Evolutionary conservation across 352 stramenopile genomes (phyloP).

Genomic region (Pythium pyrilobum): DNA sequence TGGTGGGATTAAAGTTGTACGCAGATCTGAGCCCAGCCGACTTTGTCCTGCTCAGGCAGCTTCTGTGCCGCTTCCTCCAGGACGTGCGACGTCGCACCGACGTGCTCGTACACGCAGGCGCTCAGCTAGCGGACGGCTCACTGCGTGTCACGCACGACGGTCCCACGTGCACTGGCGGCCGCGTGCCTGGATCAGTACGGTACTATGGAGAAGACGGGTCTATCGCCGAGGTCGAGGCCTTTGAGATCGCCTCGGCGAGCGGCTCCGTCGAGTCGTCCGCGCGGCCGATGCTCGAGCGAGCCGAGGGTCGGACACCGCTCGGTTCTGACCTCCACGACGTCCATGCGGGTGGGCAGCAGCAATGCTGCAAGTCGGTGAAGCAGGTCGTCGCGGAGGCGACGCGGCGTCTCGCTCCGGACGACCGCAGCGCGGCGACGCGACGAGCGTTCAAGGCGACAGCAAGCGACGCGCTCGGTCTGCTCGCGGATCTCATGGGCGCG

Average conservation of each 20-base stretch:
- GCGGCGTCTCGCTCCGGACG: too few species aligned
- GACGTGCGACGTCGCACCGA: too few species aligned
- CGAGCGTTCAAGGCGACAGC: slow-evolving; percentile 68
- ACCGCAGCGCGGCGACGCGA: too few species aligned
- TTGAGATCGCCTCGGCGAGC: slow-evolving; percentile 22
- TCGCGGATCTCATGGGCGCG: slow-evolving; percentile 72
- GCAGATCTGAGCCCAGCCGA: slow-evolving; percentile 45
- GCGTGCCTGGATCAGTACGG: slow-evolving; percentile 48
- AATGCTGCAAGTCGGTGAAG: neutral
- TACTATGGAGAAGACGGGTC: slow-evolving; percentile 52
- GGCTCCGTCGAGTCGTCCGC: neutral
- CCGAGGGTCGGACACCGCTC: too few species aligned
- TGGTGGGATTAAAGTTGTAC: slow-evolving; percentile 22
- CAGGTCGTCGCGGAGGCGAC: neutral
- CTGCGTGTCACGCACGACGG: too few species aligned
- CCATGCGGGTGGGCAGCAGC: too few species aligned
- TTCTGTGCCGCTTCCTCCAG: slow-evolving; percentile 83
- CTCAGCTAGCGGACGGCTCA: too few species aligned
- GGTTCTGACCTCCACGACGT: too few species aligned
- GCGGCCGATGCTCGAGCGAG: neutral
- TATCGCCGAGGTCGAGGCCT: slow-evolving; percentile 50
- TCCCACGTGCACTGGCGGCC: slow-evolving; percentile 48
- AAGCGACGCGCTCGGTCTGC: slow-evolving; percentile 67
- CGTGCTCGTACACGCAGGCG: too few species aligned
- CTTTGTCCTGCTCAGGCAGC: slow-evolving; percentile 76